Percentiles rank a stretch among this genome's conserved stretches.
phyloP scores from a whole-genome alignment of 139 green algal species.

The Deuterostichococcus epilithicus region DNA sequence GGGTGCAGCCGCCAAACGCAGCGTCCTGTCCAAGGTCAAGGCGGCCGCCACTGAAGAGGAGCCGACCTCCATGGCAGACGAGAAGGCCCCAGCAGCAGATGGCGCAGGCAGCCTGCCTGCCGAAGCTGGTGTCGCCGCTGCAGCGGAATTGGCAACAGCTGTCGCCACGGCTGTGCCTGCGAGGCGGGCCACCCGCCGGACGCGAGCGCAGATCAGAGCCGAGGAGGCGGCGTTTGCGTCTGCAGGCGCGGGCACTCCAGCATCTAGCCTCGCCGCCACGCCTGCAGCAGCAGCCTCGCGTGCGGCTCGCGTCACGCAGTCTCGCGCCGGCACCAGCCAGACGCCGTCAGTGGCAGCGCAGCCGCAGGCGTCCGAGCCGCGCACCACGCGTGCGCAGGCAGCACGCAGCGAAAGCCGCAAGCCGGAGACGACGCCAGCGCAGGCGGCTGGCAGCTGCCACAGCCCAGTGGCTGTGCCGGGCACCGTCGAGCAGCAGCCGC shows the following conservation, averaged over 20 bases:
- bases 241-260: not conserved
- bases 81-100: no score
- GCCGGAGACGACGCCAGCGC: not conserved
- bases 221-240: no score
- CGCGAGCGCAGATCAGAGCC: not conserved
- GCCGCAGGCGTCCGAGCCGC: not conserved
- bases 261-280: not conserved
- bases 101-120: no score
- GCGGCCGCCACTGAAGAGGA: no score
- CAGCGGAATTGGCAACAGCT: not conserved
- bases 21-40: no score
- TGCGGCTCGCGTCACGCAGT: not conserved
- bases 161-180: no score
- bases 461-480: no score
- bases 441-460: not conserved
- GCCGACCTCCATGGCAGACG: no score
- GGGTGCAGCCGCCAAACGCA: no score
- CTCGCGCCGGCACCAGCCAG: not conserved
- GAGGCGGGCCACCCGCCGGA: not conserved
- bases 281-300: not conserved
- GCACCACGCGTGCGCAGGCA: not conserved
- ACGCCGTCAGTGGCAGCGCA: not conserved
- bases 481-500: no score
- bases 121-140: no score
- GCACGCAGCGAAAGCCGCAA: not conserved